Base-by-base conservation (phyloP, 306 rosid species). In the Oxytropis ochrocephala region DNA sequence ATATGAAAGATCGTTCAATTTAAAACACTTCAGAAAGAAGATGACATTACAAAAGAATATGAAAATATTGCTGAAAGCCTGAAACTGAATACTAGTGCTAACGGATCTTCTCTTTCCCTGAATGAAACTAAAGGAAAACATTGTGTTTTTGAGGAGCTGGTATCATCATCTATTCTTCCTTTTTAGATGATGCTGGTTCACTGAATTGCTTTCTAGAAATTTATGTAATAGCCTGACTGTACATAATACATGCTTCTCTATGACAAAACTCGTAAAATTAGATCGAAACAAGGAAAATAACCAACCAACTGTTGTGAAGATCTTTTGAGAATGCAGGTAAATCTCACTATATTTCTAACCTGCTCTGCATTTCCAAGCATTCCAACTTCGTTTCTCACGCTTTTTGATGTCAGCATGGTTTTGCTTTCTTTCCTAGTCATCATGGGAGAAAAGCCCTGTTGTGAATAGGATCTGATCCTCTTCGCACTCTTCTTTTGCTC, bases 381-480 rank as follows among this genome's bases (percentile, higher is more conserved):
- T 60, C 71, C 57, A 9, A 56, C 8, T 70, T 64, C 24, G 33
- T 70, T 74, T 49, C 55, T 76, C 79, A 38, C 38, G 18, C 44
- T 66, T 76, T 33, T 60, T n/a, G 61, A 70, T 60, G 80, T 76
- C 79, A 75, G 71, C 71, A 75, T 70, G 30, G 77, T 65, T 44
- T 60, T 30, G 69, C 43, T 78, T 76, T 61, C 84, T 71, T 78
- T 79, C 72, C 63, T 50, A 41, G 16, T 52, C 47, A n/a, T n/a
- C n/a, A 57, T 67, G 72, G 74, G 65, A 79, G 46, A 74, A 35
- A 21, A 72, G 68, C 56, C 83, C 82, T 84, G 78, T 94, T 94
- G 84, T 94, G 99, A 80, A 91, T 94, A 78, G 99, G 99, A 86
- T 94, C 97, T 12, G 99, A 78, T 43, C 99, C 99, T 81, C 68